Evolutionary conservation across 768 basidiomycete genomes (phyloP).

Genomic region (Amanita muscaria): DNA sequence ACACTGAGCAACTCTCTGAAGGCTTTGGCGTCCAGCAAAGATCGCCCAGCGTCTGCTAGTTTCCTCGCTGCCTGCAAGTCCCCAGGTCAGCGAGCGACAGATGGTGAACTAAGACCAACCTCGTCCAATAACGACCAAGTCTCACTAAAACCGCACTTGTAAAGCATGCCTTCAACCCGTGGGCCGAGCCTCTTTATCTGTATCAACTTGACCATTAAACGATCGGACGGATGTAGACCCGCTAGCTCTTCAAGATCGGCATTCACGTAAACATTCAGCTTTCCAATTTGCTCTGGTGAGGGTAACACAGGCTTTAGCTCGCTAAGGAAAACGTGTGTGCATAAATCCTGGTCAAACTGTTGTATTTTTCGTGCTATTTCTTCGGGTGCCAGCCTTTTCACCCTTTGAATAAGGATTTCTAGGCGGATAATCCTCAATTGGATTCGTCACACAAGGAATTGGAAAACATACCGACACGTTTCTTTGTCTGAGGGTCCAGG

Average conservation of each 20-base stretch:
- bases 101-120: slow-evolving; percentile 30
- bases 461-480: slow-evolving; percentile 72
- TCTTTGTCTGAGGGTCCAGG: slow-evolving; percentile 84
- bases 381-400: slow-evolving; percentile 77
- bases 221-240: slow-evolving; percentile 87
- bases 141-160: slow-evolving; percentile 83
- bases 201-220: slow-evolving; percentile 94
- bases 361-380: slow-evolving; percentile 79
- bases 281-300: slow-evolving; percentile 86
- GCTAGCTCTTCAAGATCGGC: slow-evolving; percentile 81
- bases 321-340: slow-evolving; percentile 81
- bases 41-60: slow-evolving; percentile 70
- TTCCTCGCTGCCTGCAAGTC: slow-evolving; percentile 63
- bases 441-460: neutral
- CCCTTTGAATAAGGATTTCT: slow-evolving; percentile 92
- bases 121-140: slow-evolving; percentile 76
- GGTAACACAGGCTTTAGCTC: slow-evolving; percentile 86
- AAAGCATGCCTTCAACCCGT: slow-evolving; percentile 94
- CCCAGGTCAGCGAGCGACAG: slow-evolving; percentile 3
- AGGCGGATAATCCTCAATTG: slow-evolving; percentile 7
- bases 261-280: slow-evolving; percentile 83
- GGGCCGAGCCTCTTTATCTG: slow-evolving; percentile 85
- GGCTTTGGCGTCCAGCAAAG: slow-evolving; percentile 69
- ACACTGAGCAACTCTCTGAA: slow-evolving; percentile 91
- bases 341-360: slow-evolving; percentile 80